These are phyloP conservation scores for Cymbopogon citratus DNA, from an alignment of 176 grass and related monocot genomes.

Conservation along the genomic window DNA sequence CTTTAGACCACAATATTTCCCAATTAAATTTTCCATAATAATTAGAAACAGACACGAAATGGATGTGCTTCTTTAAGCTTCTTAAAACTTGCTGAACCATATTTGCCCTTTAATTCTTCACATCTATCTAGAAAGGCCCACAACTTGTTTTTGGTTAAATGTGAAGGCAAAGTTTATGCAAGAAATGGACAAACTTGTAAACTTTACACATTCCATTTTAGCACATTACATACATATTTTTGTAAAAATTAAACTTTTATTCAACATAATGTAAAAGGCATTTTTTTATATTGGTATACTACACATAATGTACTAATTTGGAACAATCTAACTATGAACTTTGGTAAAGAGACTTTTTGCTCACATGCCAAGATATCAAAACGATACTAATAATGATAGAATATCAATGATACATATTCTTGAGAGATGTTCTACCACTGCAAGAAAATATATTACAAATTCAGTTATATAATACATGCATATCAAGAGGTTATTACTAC, in stretches of 20 bases:
- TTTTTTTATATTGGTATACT: background rate
- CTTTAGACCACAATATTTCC: conserved; percentile 4
- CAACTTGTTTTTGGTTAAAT: background rate
- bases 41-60: background rate
- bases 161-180: background rate
- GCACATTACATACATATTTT: background rate
- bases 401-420: background rate
- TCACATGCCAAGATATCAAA: background rate
- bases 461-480: background rate
- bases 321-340: background rate
- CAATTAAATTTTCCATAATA: background rate
- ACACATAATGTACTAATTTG: background rate
- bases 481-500: background rate
- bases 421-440: background rate
- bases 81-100: background rate
- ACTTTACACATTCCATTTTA: background rate
- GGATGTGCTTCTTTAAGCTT: background rate
- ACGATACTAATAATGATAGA: background rate
- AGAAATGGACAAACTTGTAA: background rate
- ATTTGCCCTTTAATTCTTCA: background rate
- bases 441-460: background rate
- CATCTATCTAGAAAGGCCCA: background rate
- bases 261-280: background rate
- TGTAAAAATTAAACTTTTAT: background rate
- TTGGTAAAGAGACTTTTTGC: background rate